Conservation (phyloP, 345 rosid species). For the Anacardium occidentale region DNA sequence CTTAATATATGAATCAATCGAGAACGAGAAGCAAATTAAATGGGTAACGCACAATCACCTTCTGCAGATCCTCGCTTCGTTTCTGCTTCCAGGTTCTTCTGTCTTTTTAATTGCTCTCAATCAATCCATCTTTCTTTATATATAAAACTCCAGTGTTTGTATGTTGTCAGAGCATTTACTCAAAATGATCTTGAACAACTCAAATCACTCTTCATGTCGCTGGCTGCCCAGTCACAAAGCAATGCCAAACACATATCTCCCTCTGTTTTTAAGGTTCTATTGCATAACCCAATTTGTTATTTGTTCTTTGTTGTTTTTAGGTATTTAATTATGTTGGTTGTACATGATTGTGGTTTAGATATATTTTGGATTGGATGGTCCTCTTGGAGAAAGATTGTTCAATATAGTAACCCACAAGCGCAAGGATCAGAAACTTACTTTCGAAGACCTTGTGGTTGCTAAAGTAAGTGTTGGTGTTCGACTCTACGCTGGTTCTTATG, state of each 20-base stretch:
- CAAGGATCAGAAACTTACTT: slow-evolving; percentile 55
- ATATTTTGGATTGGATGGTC: slow-evolving; percentile 57
- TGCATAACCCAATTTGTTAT: background rate
- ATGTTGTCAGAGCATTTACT: slow-evolving; percentile 61
- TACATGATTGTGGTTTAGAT: slow-evolving; percentile 28
- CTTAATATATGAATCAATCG: no score
- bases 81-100: slow-evolving; percentile 45
- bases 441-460: slow-evolving; percentile 81
- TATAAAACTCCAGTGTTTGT: background rate
- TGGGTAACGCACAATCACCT: slow-evolving; percentile 55
- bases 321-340: background rate
- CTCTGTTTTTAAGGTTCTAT: slow-evolving; percentile 60
- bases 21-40: slow-evolving; percentile 10
- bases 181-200: slow-evolving; percentile 63
- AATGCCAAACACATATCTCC: slow-evolving; percentile 41
- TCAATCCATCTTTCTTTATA: background rate
- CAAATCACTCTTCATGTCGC: slow-evolving; percentile 53
- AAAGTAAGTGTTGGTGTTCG: slow-evolving; percentile 42
- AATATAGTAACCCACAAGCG: slow-evolving; percentile 61
- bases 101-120: background rate
- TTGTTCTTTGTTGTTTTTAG: background rate
- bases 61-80: slow-evolving; percentile 44
- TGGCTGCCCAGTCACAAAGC: slow-evolving; percentile 62
- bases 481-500: background rate
- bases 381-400: slow-evolving; percentile 65